Evolutionary conservation across 164 flowering plant genomes (phyloP).

Genomic region (Aristolochia californica): DNA sequence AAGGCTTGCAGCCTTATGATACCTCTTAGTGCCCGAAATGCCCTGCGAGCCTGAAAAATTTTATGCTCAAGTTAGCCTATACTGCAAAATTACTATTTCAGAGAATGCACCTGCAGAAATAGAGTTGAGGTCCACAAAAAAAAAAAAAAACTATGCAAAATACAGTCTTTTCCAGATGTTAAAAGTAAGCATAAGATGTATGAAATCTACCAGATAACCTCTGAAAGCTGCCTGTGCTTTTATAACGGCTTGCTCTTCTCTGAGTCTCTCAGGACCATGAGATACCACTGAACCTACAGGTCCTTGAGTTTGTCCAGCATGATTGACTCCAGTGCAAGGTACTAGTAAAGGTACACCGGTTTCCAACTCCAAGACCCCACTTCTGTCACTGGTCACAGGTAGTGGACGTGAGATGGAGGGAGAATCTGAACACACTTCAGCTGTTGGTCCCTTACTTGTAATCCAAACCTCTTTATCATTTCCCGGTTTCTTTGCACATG

Average conservation of each 20-base stretch:
- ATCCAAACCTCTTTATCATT: slow-evolving; percentile 22
- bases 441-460: slow-evolving; percentile 20
- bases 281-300: slow-evolving; percentile 12
- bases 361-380: slow-evolving; percentile 20
- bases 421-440: slow-evolving; percentile 14
- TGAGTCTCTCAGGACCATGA: slow-evolving; percentile 29
- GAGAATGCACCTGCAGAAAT: not conserved
- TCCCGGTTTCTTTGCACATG: slow-evolving; percentile 18
- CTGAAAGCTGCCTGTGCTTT: slow-evolving; percentile 84
- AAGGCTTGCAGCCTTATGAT: slow-evolving; percentile 96
- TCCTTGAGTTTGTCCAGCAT: slow-evolving; percentile 20
- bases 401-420: slow-evolving; percentile 14
- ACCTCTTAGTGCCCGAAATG: slow-evolving; percentile 85
- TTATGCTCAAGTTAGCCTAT: not conserved
- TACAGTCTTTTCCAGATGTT: not conserved
- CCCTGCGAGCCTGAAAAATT: slow-evolving; percentile 77
- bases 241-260: slow-evolving; percentile 53
- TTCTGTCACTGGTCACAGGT: slow-evolving; percentile 8
- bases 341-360: slow-evolving; percentile 14
- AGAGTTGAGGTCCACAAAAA: not conserved
- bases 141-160: not conserved
- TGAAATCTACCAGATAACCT: slow-evolving; percentile 65
- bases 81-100: not conserved
- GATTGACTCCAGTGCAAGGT: slow-evolving; percentile 16
- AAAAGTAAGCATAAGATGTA: not conserved